A percentile compares a stretch with the other conserved stretches of the same genome.
phyloP scores from a whole-genome alignment of 2,329 filamentous ascomycete species.

The Neofusicoccum ribis region DNA sequence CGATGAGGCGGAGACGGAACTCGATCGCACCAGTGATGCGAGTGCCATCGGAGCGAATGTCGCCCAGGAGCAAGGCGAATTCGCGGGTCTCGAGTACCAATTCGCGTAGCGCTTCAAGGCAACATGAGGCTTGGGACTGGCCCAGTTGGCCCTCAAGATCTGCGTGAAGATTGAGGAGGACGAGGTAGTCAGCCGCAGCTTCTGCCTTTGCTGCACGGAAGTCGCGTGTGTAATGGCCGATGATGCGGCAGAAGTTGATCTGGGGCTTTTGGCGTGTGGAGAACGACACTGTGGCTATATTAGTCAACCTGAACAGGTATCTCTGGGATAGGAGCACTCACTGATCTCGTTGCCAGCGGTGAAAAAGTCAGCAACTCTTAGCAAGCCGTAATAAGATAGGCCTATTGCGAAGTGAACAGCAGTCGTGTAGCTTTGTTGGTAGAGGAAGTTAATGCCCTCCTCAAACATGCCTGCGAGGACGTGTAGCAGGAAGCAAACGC shows the following conservation, averaged over 20 bases:
- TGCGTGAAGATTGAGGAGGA: slow-evolving; percentile 86
- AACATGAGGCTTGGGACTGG: slow-evolving; percentile 75
- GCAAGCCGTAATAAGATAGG: slow-evolving; percentile 82
- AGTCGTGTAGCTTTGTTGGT: slow-evolving; percentile 86
- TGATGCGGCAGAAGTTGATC: slow-evolving; percentile 90
- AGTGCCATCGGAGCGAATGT: slow-evolving; percentile 82
- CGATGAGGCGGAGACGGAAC: slow-evolving; percentile 78
- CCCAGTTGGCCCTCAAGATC: slow-evolving; percentile 76
- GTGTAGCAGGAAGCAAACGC: slow-evolving; percentile 91
- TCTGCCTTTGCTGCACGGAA: slow-evolving; percentile 89
- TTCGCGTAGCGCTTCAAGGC: slow-evolving; percentile 89
- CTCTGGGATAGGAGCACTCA: not conserved
- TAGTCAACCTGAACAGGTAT: not conserved
- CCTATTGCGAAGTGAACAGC: slow-evolving; percentile 93
- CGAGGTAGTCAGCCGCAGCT: slow-evolving; percentile 89
- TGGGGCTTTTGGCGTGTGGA: slow-evolving; percentile 72
- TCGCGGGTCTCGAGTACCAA: slow-evolving; percentile 95
- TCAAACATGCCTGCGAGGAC: slow-evolving; percentile 91
- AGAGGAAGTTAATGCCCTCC: slow-evolving; percentile 86
- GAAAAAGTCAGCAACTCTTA: slow-evolving; percentile 81
- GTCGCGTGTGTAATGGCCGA: slow-evolving; percentile 93
- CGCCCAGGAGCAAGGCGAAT: slow-evolving; percentile 89
- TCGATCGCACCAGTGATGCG: slow-evolving; percentile 87
- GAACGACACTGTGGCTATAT: slow-evolving; percentile 50
- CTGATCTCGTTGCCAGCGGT: slow-evolving; percentile 62